Percentiles rank a stretch among this genome's conserved stretches.
Conservation (phyloP, 441 rosid genomes). For the Mallotus repandus region DNA sequence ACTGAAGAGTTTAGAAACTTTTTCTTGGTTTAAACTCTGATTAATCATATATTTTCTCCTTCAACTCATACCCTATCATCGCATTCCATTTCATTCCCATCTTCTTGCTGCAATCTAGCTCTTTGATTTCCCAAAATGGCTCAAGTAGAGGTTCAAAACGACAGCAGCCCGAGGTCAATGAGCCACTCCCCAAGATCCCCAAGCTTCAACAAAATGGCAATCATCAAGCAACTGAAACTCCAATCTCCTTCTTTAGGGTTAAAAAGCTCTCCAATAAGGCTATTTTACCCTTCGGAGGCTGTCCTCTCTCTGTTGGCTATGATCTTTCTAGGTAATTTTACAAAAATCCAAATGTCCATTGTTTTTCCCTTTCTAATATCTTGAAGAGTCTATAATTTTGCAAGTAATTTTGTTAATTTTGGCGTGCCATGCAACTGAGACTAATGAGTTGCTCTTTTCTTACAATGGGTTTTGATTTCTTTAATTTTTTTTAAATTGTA, state of each 20-base stretch:
- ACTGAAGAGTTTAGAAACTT: too few relatives aligned
- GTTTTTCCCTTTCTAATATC: neutral
- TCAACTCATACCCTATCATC: neutral
- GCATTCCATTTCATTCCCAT: neutral
- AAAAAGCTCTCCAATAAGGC: constrained; percentile 79
- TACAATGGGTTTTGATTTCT: neutral
- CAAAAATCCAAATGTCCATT: too few relatives aligned
- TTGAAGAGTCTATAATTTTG: neutral
- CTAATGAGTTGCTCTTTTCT: constrained; percentile 14
- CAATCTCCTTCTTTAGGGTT: constrained; percentile 45
- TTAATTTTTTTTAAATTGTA: too few relatives aligned
- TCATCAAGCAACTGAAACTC: constrained; percentile 4
- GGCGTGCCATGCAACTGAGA: constrained; percentile 44
- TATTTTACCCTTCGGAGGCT: constrained; percentile 64
- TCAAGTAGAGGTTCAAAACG: constrained; percentile 10
- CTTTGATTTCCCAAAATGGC: constrained; percentile 13
- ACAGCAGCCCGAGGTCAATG: constrained; percentile 31
- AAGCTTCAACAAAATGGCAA: constrained; percentile 43
- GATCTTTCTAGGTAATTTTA: constrained; percentile 69
- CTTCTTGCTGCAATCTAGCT: neutral
- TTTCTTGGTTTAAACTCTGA: too few relatives aligned
- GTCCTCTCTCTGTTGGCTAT: constrained; percentile 78
- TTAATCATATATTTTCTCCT: neutral
- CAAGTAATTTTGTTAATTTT: neutral
- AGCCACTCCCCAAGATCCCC: constrained; percentile 46